Evolutionary conservation across 495 filamentous ascomycete species (phyloP), one percentile per base, ranked within the genome.

Genomic region (Talaromyces adpressus): DNA sequence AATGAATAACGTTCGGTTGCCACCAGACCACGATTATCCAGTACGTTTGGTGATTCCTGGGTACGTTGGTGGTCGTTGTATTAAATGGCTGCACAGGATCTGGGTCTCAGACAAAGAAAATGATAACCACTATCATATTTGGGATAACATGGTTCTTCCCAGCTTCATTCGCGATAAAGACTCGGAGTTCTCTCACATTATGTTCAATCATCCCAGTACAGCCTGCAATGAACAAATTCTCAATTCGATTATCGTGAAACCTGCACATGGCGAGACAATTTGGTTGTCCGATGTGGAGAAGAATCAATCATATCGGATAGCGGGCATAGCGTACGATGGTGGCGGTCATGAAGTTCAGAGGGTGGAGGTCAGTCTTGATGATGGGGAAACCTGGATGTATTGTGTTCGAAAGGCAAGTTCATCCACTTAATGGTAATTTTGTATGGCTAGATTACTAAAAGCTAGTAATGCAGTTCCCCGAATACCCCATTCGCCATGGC

Each of bases 311-410:
- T 74, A 74, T 57, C 68, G 69, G 7, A 61, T 87, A 4, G 72
- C 81, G 65, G 84, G 84, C 1, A 86, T 84, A 63, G 84, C 84
- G 6, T 86, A 85, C 66, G 82, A 82, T 5, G 84, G 84, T 41
- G 82, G 82, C n/a, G 83, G 83, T 14, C 73, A 81, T 32, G 76
- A 78, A 63, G 77, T 86, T 57, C 67, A 77, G 27, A 75, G 82
- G 27, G 83, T 87, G 30, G 84, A 87, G 59, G 71, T 86, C 39
- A 83, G 78, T 63, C 70, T 84, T 22, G 82, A 87, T 69, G 78
- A 78, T 34, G 84, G 84, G 0, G 66, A 71, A 27, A 81, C 69
- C 9, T 87, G 84, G 84, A 53, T 67, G 0, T 68, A 67, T 30
- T 68, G 66, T 59, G 56, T 62, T 25, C 54, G 71, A 41, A 30